Conservation (phyloP, 768 basidiomycete genomes). For the Asterophora parasitica region DNA sequence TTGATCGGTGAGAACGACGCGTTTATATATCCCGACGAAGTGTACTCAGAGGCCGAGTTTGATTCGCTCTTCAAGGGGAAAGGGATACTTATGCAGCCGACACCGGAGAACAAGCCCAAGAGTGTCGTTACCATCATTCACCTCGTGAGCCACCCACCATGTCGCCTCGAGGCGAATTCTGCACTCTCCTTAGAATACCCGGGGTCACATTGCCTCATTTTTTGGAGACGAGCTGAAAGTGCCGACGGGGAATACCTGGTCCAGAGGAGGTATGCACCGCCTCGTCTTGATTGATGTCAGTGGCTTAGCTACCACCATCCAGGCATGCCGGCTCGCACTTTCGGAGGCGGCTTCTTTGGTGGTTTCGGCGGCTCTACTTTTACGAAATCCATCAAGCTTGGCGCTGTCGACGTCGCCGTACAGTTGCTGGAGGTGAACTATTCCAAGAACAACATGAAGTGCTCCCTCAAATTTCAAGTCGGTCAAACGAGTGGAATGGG, state of each 20-base stretch:
- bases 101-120: slow-evolving; percentile 35
- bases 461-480: slow-evolving; percentile 36
- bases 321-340: slow-evolving; percentile 11
- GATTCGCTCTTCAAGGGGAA: slow-evolving; percentile 30
- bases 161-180: not conserved
- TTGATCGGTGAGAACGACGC: slow-evolving; percentile 26
- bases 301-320: not conserved
- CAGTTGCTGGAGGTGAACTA: slow-evolving; percentile 31
- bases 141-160: slow-evolving; percentile 23
- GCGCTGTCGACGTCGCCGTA: slow-evolving; percentile 29
- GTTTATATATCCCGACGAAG: slow-evolving; percentile 29
- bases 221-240: slow-evolving; percentile 32
- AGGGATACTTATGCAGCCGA: slow-evolving; percentile 34
- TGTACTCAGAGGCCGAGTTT: slow-evolving; percentile 31
- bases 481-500: not conserved
- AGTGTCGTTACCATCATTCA: slow-evolving; percentile 36
- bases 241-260: slow-evolving; percentile 33
- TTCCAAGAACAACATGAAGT: slow-evolving; percentile 37
- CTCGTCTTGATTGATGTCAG: not conserved
- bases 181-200: slow-evolving; percentile 12
- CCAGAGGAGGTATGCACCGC: slow-evolving; percentile 24
- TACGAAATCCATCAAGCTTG: slow-evolving; percentile 33
- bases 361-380: slow-evolving; percentile 24
- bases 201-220: slow-evolving; percentile 22
- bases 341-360: slow-evolving; percentile 10